Conservation (phyloP, 2,329 filamentous ascomycete species). For the Penicillium olsonii region DNA sequence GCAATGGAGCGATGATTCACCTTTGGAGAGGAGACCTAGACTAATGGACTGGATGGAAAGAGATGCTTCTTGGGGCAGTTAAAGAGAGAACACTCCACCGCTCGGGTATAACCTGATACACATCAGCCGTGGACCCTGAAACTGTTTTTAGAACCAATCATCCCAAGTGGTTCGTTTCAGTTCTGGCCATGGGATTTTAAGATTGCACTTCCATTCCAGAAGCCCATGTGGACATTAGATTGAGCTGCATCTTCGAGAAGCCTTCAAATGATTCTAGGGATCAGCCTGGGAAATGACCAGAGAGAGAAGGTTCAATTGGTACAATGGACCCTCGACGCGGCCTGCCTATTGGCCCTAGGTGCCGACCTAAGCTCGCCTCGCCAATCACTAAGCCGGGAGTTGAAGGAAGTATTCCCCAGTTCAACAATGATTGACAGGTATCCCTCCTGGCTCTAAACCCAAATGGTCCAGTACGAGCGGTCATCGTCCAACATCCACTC, state of each 20-base stretch:
- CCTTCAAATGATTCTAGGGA: slow-evolving; percentile 18
- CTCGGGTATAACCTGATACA: slow-evolving; percentile 18
- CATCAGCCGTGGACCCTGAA: slow-evolving; percentile 26
- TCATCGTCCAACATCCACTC: slow-evolving; percentile 20
- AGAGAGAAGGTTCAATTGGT: slow-evolving; percentile 23
- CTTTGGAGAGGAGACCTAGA: too few species aligned
- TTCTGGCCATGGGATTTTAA: background rate
- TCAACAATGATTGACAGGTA: slow-evolving; percentile 30
- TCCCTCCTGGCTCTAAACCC: slow-evolving; percentile 16
- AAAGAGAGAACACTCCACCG: background rate
- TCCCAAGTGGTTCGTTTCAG: slow-evolving; percentile 24
- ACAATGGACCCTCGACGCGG: slow-evolving; percentile 16
- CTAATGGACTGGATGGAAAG: too few species aligned
- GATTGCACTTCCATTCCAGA: slow-evolving; percentile 9
- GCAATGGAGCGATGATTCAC: too few species aligned
- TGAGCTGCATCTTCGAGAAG: slow-evolving; percentile 20
- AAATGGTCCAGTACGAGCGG: slow-evolving; percentile 8
- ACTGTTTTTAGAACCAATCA: slow-evolving; percentile 29
- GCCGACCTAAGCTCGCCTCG: slow-evolving; percentile 20
- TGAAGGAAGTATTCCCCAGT: slow-evolving; percentile 25
- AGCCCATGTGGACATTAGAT: slow-evolving; percentile 7
- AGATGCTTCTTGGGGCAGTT: background rate
- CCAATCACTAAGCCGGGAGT: slow-evolving; percentile 22
- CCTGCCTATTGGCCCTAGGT: slow-evolving; percentile 24
- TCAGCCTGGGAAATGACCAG: slow-evolving; percentile 20